phyloP scores from a whole-genome alignment of 1,284 basidiomycete species.

The Ustilago hordei region DNA sequence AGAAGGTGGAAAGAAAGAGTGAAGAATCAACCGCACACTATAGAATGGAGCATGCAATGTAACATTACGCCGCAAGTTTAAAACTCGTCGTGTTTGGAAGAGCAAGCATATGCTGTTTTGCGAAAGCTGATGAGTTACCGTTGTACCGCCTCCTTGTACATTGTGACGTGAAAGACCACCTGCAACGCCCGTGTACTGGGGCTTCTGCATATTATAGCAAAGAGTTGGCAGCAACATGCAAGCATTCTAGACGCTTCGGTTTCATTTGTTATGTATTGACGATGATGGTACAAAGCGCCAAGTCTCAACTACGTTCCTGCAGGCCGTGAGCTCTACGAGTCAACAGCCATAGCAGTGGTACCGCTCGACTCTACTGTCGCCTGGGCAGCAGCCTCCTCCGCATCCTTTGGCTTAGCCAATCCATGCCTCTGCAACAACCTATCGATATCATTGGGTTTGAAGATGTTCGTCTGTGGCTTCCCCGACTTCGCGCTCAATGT shows the following conservation, averaged over 20 bases:
- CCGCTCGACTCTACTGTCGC: constrained; percentile 22
- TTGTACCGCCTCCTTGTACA: no score
- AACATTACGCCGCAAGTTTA: neutral
- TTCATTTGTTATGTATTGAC: neutral
- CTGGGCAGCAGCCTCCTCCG: constrained; percentile 67
- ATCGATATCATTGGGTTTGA: constrained; percentile 90
- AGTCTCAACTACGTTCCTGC: neutral
- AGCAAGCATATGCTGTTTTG: no score
- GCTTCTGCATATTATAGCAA: no score
- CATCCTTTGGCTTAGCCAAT: constrained; percentile 83
- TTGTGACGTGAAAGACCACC: no score
- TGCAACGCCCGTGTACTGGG: no score
- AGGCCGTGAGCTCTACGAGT: constrained; percentile 41
- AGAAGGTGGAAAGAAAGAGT: constrained; percentile 25
- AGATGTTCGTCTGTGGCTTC: constrained; percentile 90
- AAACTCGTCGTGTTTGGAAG: no score
- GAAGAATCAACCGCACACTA: neutral
- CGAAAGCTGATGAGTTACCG: no score
- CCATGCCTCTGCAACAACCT: constrained; percentile 83
- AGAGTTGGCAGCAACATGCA: no score
- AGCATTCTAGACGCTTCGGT: neutral
- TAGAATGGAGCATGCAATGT: neutral
- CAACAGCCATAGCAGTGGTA: constrained; percentile 55
- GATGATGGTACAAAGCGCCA: constrained; percentile 24
- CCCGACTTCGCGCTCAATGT: constrained; percentile 83